phyloP scores from a whole-genome alignment of 129 eudicot genomes.

The Solidago caesia region DNA sequence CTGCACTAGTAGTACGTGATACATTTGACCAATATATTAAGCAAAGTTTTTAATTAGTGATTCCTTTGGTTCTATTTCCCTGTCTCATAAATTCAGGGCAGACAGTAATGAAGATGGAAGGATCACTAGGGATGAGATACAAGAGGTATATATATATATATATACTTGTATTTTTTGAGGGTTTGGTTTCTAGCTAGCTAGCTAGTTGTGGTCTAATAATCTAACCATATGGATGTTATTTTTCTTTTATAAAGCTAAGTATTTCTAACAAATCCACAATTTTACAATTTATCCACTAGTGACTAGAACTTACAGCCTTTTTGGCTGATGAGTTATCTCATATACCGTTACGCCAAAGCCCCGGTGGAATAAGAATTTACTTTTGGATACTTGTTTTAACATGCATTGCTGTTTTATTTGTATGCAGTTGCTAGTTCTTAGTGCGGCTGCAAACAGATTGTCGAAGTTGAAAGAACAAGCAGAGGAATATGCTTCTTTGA shows the following conservation, averaged over 20 bases:
- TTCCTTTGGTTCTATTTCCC: neutral
- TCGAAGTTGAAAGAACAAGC: conserved; percentile 82
- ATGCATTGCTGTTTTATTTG: neutral
- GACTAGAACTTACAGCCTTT: no score
- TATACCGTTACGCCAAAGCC: no score
- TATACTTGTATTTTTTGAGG: neutral
- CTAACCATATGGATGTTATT: conserved; percentile 12
- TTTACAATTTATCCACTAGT: no score
- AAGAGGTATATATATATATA: conserved; percentile 64
- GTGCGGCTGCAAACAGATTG: conserved; percentile 94
- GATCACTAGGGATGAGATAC: conserved; percentile 87
- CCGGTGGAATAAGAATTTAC: no score
- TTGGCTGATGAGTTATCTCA: no score
- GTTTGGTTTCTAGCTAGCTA: conserved; percentile 3
- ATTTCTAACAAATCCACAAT: no score
- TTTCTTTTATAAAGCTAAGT: no score
- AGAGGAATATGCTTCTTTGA: conserved; percentile 81
- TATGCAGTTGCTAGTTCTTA: conserved; percentile 75
- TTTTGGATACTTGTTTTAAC: no score
- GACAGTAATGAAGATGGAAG: conserved; percentile 96
- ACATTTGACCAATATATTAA: conserved; percentile 1
- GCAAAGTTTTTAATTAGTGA: neutral
- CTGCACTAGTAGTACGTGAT: neutral
- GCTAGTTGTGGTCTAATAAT: conserved; percentile 19
- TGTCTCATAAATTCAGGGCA: conserved; percentile 52